Evolutionary conservation across 306 rosid species (phyloP).

Genomic region (Luffa aegyptiaca): DNA sequence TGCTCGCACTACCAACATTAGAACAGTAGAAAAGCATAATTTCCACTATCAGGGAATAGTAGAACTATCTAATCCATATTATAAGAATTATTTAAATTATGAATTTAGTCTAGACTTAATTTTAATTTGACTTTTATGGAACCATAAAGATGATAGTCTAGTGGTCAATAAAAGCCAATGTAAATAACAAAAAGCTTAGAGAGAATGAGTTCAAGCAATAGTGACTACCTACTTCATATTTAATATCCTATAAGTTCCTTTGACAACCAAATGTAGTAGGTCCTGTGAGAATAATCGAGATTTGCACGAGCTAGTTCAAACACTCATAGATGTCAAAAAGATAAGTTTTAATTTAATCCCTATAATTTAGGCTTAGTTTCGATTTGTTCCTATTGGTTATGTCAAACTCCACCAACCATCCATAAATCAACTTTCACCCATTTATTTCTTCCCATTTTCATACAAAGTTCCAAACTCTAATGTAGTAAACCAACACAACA

Average conservation of each 20-base stretch:
- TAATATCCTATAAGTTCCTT: too few species aligned
- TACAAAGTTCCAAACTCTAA: not conserved
- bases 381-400: not conserved
- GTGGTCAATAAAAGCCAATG: too few species aligned
- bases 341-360: not conserved
- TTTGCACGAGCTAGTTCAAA: too few species aligned
- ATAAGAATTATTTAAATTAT: not conserved
- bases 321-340: too few species aligned
- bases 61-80: not conserved
- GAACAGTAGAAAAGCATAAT: not conserved
- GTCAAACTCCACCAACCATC: not conserved
- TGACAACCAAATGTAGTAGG: too few species aligned
- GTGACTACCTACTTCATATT: too few species aligned
- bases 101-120: not conserved
- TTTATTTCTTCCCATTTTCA: not conserved
- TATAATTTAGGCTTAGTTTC: not conserved
- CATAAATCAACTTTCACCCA: not conserved
- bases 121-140: not conserved
- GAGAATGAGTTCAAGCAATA: too few species aligned
- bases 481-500: not conserved
- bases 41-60: not conserved
- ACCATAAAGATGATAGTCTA: too few species aligned
- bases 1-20: not conserved
- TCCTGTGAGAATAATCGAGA: too few species aligned
- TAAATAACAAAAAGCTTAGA: too few species aligned